A percentile compares a stretch with the other conserved stretches of the same genome.
phyloP scores from a whole-genome alignment of 2,329 filamentous ascomycete genomes.

The Nemania abortiva region DNA sequence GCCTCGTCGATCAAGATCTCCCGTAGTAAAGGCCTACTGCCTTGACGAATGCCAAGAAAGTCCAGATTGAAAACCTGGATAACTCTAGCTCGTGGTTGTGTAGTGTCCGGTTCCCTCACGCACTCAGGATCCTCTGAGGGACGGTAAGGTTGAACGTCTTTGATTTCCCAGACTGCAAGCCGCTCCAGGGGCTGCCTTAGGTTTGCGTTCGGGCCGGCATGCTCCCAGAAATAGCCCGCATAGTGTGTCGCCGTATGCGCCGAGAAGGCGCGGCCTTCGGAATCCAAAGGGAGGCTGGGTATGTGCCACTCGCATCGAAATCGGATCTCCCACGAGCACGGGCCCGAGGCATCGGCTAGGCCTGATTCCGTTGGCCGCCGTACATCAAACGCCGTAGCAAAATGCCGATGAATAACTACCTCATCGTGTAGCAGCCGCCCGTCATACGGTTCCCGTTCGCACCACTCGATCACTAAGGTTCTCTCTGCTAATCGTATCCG shows the following conservation, averaged over 20 bases:
- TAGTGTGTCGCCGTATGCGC: slow-evolving; percentile 70
- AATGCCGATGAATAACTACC: slow-evolving; percentile 67
- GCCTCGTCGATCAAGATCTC: slow-evolving; percentile 62
- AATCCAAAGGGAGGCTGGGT: slow-evolving; percentile 66
- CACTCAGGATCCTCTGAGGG: slow-evolving; percentile 64
- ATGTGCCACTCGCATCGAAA: slow-evolving; percentile 72
- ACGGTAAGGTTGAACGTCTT: slow-evolving; percentile 59
- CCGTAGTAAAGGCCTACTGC: slow-evolving; percentile 62
- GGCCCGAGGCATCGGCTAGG: slow-evolving; percentile 34
- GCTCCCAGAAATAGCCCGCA: slow-evolving; percentile 71
- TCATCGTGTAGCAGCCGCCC: slow-evolving; percentile 57
- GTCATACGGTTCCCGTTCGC: slow-evolving; percentile 64
- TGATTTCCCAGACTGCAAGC: slow-evolving; percentile 71
- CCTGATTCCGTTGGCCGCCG: slow-evolving; percentile 30
- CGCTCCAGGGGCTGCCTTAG: slow-evolving; percentile 68
- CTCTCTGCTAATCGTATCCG: slow-evolving; percentile 65
- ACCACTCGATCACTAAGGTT: slow-evolving; percentile 75
- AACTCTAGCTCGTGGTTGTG: slow-evolving; percentile 55
- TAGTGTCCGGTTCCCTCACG: slow-evolving; percentile 52
- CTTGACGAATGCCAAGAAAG: slow-evolving; percentile 66
- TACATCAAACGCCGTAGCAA: slow-evolving; percentile 70
- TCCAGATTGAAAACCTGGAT: slow-evolving; percentile 65
- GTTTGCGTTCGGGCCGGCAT: slow-evolving; percentile 65
- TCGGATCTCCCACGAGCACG: slow-evolving; percentile 57
- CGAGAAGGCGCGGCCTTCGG: slow-evolving; percentile 72